These are phyloP conservation scores for Drechslerella dactyloides DNA, from an alignment of 2,329 filamentous ascomycete genomes.

Conservation along the genomic window DNA sequence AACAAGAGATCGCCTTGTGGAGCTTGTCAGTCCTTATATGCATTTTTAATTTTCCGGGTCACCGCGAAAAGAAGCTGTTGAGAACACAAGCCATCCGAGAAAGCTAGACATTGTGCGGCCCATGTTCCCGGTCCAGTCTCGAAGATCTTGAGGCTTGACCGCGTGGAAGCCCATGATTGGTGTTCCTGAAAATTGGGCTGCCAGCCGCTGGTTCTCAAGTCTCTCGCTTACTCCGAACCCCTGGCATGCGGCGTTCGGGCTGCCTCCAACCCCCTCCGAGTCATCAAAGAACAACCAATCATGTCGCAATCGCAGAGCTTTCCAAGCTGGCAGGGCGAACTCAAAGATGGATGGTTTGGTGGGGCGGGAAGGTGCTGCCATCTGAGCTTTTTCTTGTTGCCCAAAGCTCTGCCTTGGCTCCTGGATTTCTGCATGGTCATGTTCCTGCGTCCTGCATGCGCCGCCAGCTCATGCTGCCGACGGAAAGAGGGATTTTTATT, in stretches of 20 bases:
- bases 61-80: background rate
- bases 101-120: conserved; percentile 16
- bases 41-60: conserved; percentile 16
- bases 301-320: conserved; percentile 31
- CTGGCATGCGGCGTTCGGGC: conserved; percentile 40
- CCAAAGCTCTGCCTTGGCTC: conserved; percentile 2
- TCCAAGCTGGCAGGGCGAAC: conserved; percentile 22
- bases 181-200: conserved; percentile 48
- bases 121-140: conserved; percentile 41
- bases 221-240: conserved; percentile 45
- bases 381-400: conserved; percentile 9
- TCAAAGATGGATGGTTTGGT: conserved; percentile 10
- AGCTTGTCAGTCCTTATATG: conserved; percentile 1
- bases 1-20: conserved; percentile 13
- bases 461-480: conserved; percentile 35
- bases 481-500: conserved; percentile 3
- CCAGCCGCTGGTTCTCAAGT: conserved; percentile 46
- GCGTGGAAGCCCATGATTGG: conserved; percentile 47
- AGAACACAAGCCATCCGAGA: conserved; percentile 10
- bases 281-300: conserved; percentile 48
- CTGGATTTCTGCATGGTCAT: conserved; percentile 16
- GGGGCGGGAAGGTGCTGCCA: conserved; percentile 20
- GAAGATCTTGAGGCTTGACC: conserved; percentile 37
- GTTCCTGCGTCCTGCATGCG: conserved; percentile 48
- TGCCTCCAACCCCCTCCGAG: conserved; percentile 14